Percentiles rank a stretch among this genome's conserved stretches.
Conservation (phyloP, 2,329 filamentous ascomycete genomes). For the Fusarium caatingaense region DNA sequence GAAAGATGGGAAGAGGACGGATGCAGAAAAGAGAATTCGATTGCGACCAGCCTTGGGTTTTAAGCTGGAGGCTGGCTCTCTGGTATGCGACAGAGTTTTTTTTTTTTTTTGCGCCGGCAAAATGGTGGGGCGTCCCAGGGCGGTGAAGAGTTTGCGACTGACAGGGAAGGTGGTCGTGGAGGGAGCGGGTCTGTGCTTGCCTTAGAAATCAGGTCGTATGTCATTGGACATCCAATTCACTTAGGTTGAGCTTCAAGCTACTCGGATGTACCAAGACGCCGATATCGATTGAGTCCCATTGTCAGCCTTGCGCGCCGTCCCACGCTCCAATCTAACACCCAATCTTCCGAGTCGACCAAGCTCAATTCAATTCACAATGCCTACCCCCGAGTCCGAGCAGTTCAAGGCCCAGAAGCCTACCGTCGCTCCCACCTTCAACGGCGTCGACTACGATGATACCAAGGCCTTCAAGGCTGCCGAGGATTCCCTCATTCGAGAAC, state of each 20-base stretch:
- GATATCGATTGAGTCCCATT: constrained; percentile 40
- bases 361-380: constrained; percentile 65
- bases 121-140: constrained; percentile 50
- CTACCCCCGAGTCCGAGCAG: constrained; percentile 82
- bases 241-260: constrained; percentile 46
- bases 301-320: constrained; percentile 31
- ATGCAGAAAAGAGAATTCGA: constrained; percentile 30
- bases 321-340: constrained; percentile 21
- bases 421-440: constrained; percentile 85
- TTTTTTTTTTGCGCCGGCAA: constrained; percentile 50
- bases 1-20: constrained; percentile 38
- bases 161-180: constrained; percentile 37
- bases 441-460: constrained; percentile 88
- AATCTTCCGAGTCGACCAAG: constrained; percentile 22
- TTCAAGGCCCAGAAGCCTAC: constrained; percentile 88
- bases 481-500: constrained; percentile 84
- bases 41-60: constrained; percentile 36
- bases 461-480: constrained; percentile 83
- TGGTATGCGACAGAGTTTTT: constrained; percentile 36
- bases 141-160: constrained; percentile 49
- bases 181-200: constrained; percentile 36
- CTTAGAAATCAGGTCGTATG: constrained; percentile 48
- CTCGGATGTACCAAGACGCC: constrained; percentile 40
- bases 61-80: constrained; percentile 42
- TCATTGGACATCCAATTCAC: constrained; percentile 43